A percentile compares a stretch with the other conserved stretches of the same genome.
phyloP scores from a whole-genome alignment of 164 flowering plant species.

The Vitis rupestris region DNA sequence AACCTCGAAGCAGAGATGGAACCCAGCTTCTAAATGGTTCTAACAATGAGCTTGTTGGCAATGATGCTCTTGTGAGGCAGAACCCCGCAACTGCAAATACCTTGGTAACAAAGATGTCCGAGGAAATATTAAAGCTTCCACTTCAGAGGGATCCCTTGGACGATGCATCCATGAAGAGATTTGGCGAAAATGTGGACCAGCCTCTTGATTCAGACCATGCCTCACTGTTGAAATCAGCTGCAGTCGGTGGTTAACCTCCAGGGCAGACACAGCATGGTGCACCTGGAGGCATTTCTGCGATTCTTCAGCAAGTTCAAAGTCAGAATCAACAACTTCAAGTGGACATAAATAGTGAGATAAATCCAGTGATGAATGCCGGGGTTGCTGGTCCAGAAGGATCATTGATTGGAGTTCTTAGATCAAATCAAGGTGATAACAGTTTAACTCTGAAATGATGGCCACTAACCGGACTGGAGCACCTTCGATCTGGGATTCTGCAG shows the following conservation, averaged over 20 bases:
- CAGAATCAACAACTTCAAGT: slow-evolving; percentile 73
- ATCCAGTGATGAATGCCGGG: slow-evolving; percentile 59
- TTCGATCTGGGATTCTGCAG: slow-evolving; percentile 29
- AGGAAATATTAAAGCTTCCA: slow-evolving; percentile 75
- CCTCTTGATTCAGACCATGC: slow-evolving; percentile 74
- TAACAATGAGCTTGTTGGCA: slow-evolving; percentile 25
- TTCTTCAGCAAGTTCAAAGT: slow-evolving; percentile 69
- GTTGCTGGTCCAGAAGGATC: slow-evolving; percentile 77
- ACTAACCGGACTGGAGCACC: slow-evolving; percentile 35
- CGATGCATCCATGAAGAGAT: slow-evolving; percentile 73
- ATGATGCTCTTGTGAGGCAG: slow-evolving; percentile 60
- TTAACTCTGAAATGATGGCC: slow-evolving; percentile 57
- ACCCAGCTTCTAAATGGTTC: slow-evolving; percentile 21
- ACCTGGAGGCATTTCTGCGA: slow-evolving; percentile 56
- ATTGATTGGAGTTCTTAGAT: slow-evolving; percentile 63
- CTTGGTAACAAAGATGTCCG: slow-evolving; percentile 80
- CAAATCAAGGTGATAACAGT: slow-evolving; percentile 35
- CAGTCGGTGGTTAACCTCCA: slow-evolving; percentile 62
- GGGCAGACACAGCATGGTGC: slow-evolving; percentile 81
- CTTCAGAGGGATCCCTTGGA: slow-evolving; percentile 70
- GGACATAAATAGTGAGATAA: slow-evolving; percentile 71
- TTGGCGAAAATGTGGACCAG: slow-evolving; percentile 63
- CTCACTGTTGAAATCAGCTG: slow-evolving; percentile 64
- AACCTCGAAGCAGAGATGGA: slow-evolving; percentile 22
- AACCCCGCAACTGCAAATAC: slow-evolving; percentile 69